A percentile compares a stretch with the other conserved stretches of the same genome.
These are phyloP conservation scores for Diplodia scrobiculata DNA, from an alignment of 2,329 filamentous ascomycete species.

Conservation along the genomic window DNA sequence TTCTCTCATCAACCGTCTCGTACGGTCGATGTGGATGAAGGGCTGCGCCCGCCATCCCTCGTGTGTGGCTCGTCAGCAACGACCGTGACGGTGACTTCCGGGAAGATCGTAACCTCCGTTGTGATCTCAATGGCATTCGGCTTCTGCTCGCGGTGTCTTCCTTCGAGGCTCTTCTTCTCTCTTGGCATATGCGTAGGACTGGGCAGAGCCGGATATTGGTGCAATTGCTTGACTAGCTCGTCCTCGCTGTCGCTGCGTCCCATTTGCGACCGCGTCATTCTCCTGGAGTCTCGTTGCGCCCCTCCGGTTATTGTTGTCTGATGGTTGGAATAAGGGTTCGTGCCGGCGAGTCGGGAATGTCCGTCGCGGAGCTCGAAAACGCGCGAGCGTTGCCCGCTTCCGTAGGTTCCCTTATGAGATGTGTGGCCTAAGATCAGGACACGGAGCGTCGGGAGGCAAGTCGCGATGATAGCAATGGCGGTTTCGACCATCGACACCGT, in stretches of 20 bases:
- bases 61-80: conserved; percentile 9
- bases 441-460: conserved; percentile 41
- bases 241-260: conserved; percentile 27
- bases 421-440: conserved; percentile 26
- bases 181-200: conserved; percentile 5
- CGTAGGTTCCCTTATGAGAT: conserved; percentile 25
- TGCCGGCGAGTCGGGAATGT: not conserved
- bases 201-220: conserved; percentile 5
- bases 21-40: not conserved
- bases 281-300: not conserved
- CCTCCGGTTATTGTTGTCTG: conserved; percentile 21
- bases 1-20: not conserved
- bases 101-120: conserved; percentile 20
- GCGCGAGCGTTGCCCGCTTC: not conserved
- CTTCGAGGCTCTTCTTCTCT: conserved; percentile 4
- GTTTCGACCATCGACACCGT: conserved; percentile 48
- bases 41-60: conserved; percentile 3
- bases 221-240: conserved; percentile 27
- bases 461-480: conserved; percentile 47
- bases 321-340: conserved; percentile 12
- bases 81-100: not conserved
- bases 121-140: conserved; percentile 18
- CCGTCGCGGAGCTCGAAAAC: conserved; percentile 20
- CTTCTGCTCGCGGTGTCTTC: conserved; percentile 3
- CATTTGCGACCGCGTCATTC: conserved; percentile 7